Base-by-base conservation (phyloP, 108 stramenopile species). In the Pelagomonas calceolata region DNA sequence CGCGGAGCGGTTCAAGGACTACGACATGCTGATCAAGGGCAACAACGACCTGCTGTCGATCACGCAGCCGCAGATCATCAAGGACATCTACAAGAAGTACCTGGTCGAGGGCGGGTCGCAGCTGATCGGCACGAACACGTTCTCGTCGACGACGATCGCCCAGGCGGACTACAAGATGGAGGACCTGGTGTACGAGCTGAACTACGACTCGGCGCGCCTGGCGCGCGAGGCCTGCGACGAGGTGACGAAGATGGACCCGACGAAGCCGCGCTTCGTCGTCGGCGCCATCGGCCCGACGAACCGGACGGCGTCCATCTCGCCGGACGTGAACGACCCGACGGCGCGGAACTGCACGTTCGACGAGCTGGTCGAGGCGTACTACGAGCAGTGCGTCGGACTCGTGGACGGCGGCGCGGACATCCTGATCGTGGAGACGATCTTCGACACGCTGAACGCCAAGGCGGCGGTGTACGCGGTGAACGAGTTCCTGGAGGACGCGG, bases 161-260 rank as follows among this genome's bases (percentile, higher is more conserved):
- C 94, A 94, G 90, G 97, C 92, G 32, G 97, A 98, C 77, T 98
- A 98, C 77, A 82, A 93, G 69, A 96, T 98, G 95, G 95, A 98
- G 77, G 77, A 76, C 30, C 90, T 91, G 30, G 94, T 87, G 64
- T 93, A 94, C 72, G 97, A 98, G 80, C 81, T 98, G 67, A 98
- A 98, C 87, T 94, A 92, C 74, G 85, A 88, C 72, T 83, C 86
- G 46, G 94, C 97, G 34, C 81, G 92, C 39, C 75, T 98, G 63
- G 97, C 97, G 0, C 92, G 94, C 71, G 94, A 95, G 85, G 97
- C 87, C 5, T 94, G 93, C 70, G 97, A 98, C 71, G 94, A 95
- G 77, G 84, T 91, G 64, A 96, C 93, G 32, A 94, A 92, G 30
- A 81, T 79, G 81, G 92, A 98, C 79, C 97, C 95, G 0, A 85